Evolutionary conservation across 768 basidiomycete species (phyloP), one percentile per base, ranked within the genome.

Genomic region (Megacollybia marginata): DNA sequence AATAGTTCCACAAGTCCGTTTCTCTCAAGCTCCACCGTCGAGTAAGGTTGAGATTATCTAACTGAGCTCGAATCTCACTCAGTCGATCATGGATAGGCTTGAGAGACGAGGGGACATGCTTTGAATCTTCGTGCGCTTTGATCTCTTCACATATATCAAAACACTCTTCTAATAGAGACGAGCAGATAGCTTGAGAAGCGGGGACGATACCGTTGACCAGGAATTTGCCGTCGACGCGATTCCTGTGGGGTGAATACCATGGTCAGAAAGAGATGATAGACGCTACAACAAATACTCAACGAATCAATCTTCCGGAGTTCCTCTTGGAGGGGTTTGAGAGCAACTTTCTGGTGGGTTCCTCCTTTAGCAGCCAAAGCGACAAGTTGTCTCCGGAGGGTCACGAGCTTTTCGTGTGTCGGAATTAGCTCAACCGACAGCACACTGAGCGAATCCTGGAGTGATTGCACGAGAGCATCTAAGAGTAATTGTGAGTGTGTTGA

Each of bases 11-110:
- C 18, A 95, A 70, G 58, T 95, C 92, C 1, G 90, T 92, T 73
- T 99, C 96, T 40, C 94, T 76, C 48, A 99, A 70, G 52, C 86
- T 97, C 96, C 96, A 99, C 33, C 96, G 84, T 64, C 95, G 96
- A 1, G 96, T 98, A 56, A 98, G 72, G 31, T 88, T 90, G 57
- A 99, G 72, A 54, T 85, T 82, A 69, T 99, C 96, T 47, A 99
- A 74, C 64, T 97, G 90, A 7, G 79, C 72, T 48, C 93, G 80
- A 59, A 98, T 83, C 59, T 88, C 88, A 52, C 72, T 79, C 57
- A 99, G 76, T 19, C 96, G 81, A 60, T 99, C 96, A 62, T 93
- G 88, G 53, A 97, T 94, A 1, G 93, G 92, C 60, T 91, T 90
- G 46, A 96, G 76, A 2, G 86, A 83, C 15, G 82, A 80, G 1